Base-by-base conservation (phyloP, 257 asterid species). In the Henckelia pumila region DNA sequence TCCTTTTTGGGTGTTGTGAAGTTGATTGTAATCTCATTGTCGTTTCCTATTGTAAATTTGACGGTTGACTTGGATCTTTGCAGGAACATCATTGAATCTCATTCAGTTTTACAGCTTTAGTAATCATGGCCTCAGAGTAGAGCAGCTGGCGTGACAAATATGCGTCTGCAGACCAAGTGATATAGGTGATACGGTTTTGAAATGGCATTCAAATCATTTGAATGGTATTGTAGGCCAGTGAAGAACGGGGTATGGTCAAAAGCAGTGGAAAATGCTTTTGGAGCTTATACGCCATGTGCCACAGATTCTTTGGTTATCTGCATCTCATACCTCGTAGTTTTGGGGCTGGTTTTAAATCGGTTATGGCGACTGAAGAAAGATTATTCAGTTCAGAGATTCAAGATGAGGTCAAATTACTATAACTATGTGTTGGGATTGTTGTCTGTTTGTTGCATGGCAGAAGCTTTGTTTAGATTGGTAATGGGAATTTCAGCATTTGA, bases 181-280 rank as follows among this genome's bases (percentile, higher is more conserved):
- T 23, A 59, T 24, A 13, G 55, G 64, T 20, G 69, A 24, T 47
- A 52, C 59, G 71, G 60, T 67, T 64, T 69, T 37, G 59, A 44
- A 67, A 93, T 93, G 99, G 89, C 81, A 56, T 85, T 86, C 81
- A 66, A 85, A 83, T 91, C 95, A 44, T 68, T 88, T 56, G 92
- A 82, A 40, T 90, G 99, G 99, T 93, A 86, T 61, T 93, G 97
- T 80, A 78, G 81, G 84, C 96, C 97, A 22, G 91, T 86, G 68
- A 37, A 78, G 73, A 79, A 82, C 66, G 95, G 96, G 68, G 80
- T 86, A 21, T 93, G 97, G 99, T 81, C 95, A 26, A 81, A 78
- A 72, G 87, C 81, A 22, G 86, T 86, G 33, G 92, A 93, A 50
- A 90, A 87, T 81, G 95, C 96, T 20, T 93, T 93, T 16, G 99